These are phyloP conservation scores for Nakazawaea holstii DNA, from an alignment of 805 yeast species.

Conservation along the genomic window DNA sequence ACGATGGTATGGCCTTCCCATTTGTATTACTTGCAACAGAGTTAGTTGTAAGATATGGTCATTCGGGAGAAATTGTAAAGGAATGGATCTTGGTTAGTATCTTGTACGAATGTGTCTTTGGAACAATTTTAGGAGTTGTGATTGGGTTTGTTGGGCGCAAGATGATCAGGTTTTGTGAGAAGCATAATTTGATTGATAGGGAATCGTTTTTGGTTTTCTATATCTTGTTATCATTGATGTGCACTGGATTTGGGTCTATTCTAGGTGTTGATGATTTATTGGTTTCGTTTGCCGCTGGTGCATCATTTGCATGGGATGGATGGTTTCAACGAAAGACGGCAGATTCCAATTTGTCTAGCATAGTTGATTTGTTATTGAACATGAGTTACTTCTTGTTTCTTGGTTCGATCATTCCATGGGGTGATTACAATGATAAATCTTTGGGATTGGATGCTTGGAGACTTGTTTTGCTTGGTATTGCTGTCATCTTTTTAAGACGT, in stretches of 20 bases:
- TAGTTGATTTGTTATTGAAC: slow-evolving; percentile 79
- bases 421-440: slow-evolving; percentile 53
- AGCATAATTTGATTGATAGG: slow-evolving; percentile 65
- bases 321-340: slow-evolving; percentile 79
- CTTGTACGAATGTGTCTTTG: slow-evolving; percentile 77
- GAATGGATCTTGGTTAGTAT: slow-evolving; percentile 78
- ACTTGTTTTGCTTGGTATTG: slow-evolving; percentile 66
- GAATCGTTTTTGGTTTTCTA: slow-evolving; percentile 86
- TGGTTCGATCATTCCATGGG: slow-evolving; percentile 91
- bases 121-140: slow-evolving; percentile 65
- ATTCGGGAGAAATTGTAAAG: slow-evolving; percentile 63
- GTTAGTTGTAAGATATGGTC: slow-evolving; percentile 58
- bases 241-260: slow-evolving; percentile 86
- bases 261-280: slow-evolving; percentile 85
- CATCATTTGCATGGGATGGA: slow-evolving; percentile 93
- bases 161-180: slow-evolving; percentile 70
- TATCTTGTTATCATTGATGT: slow-evolving; percentile 72
- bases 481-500: slow-evolving; percentile 70
- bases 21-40: slow-evolving; percentile 70
- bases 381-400: slow-evolving; percentile 84
- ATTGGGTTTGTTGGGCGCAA: slow-evolving; percentile 71
- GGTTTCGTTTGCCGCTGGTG: slow-evolving; percentile 89
- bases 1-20: slow-evolving; percentile 96
- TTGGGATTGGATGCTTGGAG: slow-evolving; percentile 78
- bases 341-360: slow-evolving; percentile 82